These are phyloP conservation scores for Candida tunisiensis DNA, from an alignment of 1,139 yeast species.

Conservation along the genomic window DNA sequence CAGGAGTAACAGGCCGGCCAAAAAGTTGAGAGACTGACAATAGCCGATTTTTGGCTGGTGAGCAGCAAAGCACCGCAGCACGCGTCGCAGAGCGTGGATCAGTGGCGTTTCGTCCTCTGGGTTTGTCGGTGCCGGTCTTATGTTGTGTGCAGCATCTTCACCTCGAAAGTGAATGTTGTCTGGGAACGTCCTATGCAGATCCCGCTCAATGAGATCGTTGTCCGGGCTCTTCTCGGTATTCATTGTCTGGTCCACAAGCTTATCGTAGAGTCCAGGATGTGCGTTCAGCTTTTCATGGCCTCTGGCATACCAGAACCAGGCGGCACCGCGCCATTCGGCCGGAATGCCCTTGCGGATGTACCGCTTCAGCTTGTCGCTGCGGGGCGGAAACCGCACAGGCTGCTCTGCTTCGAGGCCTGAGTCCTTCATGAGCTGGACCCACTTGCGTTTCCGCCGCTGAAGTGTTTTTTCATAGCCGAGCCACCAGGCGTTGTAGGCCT, in stretches of 20 bases:
- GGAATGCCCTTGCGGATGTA: slow-evolving; percentile 86
- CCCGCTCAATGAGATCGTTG: slow-evolving; percentile 86
- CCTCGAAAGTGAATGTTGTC: slow-evolving; percentile 63
- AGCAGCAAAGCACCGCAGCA: slow-evolving; percentile 67
- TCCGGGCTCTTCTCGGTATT: slow-evolving; percentile 44
- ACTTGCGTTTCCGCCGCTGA: slow-evolving; percentile 49
- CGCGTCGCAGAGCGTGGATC: slow-evolving; percentile 61
- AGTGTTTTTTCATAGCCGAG: slow-evolving; percentile 43
- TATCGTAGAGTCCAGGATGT: slow-evolving; percentile 57
- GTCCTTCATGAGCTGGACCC: slow-evolving; percentile 50
- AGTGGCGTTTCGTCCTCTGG: slow-evolving; percentile 58
- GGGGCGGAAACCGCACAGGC: slow-evolving; percentile 56
- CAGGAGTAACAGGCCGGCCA: slow-evolving; percentile 68
- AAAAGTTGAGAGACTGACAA: slow-evolving; percentile 85
- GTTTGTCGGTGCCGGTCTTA: too few species aligned
- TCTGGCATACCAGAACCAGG: slow-evolving; percentile 96
- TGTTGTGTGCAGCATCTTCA: too few species aligned
- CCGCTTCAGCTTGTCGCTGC: slow-evolving; percentile 64
- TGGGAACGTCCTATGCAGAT: slow-evolving; percentile 84
- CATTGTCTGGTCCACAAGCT: slow-evolving; percentile 38
- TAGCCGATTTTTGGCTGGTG: slow-evolving; percentile 87
- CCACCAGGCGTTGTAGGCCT: slow-evolving; percentile 68
- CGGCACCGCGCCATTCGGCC: slow-evolving; percentile 92
- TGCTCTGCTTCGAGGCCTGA: slow-evolving; percentile 37
- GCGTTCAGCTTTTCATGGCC: slow-evolving; percentile 61